These are phyloP conservation scores for Aureobasidium sp. DNA, from an alignment of 2,329 filamentous ascomycete species.

Conservation along the genomic window DNA sequence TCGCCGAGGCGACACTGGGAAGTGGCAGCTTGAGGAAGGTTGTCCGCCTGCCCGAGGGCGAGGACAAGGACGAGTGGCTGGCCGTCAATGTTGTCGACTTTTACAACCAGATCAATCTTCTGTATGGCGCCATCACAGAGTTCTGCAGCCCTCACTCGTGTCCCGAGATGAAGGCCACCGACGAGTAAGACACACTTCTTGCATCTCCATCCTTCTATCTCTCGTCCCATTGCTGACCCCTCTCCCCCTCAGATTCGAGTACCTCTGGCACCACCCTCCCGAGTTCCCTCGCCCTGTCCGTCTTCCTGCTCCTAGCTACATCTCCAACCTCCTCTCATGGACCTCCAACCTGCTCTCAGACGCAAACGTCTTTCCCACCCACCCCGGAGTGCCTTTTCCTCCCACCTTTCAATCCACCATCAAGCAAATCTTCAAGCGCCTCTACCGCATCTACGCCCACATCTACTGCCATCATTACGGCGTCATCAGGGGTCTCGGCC, in stretches of 20 bases:
- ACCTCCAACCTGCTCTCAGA: conserved; percentile 94
- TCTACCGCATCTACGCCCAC: conserved; percentile 96
- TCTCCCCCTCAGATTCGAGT: conserved; percentile 66
- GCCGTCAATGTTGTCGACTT: conserved; percentile 99
- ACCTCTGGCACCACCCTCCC: conserved; percentile 95
- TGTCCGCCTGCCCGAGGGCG: conserved; percentile 92
- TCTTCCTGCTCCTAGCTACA: conserved; percentile 95
- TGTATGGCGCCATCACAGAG: conserved; percentile 97
- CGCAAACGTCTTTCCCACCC: conserved; percentile 76
- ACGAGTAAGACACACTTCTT: conserved; percentile 59
- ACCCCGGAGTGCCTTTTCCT: conserved; percentile 79
- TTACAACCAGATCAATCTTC: conserved; percentile 99
- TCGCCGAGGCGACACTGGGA: conserved; percentile 93
- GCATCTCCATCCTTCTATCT: not conserved
- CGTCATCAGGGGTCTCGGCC: conserved; percentile 85
- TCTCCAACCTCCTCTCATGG: conserved; percentile 96
- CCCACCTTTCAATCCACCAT: conserved; percentile 85
- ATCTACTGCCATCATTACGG: conserved; percentile 98
- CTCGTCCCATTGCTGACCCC: not conserved
- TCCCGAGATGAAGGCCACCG: conserved; percentile 99
- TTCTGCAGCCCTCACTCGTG: conserved; percentile 97
- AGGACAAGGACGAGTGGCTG: conserved; percentile 96
- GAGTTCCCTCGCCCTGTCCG: conserved; percentile 94
- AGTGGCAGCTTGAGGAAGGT: conserved; percentile 93
- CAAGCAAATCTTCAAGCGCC: conserved; percentile 98